Base-by-base conservation (phyloP, 1,284 basidiomycete species). In the Trametes polyzona region DNA sequence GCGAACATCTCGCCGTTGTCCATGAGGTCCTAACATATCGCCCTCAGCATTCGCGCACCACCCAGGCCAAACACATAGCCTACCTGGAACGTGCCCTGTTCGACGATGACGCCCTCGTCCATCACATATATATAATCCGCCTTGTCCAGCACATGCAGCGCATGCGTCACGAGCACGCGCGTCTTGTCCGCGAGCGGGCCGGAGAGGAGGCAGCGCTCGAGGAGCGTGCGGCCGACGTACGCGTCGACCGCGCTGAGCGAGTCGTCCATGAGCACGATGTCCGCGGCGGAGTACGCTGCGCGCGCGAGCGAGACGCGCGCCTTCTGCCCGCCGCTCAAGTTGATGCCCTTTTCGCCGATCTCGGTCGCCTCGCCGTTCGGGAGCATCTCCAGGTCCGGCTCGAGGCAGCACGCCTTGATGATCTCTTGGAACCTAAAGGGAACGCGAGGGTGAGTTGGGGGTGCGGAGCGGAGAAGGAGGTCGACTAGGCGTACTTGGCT, bases 331-430 rank as follows among this genome's bases (percentile, higher is more conserved):
- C 83, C 81, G 57, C 81, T 86, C 50, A 88, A 70, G 67, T 83
- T 91, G 52, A 90, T 84, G 5, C 93, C 93, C 63, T 89, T 86
- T 73, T 95, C 93, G 24, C 93, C 93, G 27, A 96, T 91, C 71
- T 95, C 90, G 0, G 91, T 93, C 49, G 78, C 67, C 62, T 88
- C 87, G 3, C 86, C 84, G 49, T 87, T 71, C 1, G 86, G 83
- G 16, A 92, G 73, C 66, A 89, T 79, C 40, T 81, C 79, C 2
- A 92, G 73, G 68, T 92, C 90, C 47, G 82, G 84, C 58, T 83
- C 79, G 37, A 92, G 72, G 43, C 77, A 78, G 66, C 88, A 92
- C 0, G 89, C 83, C 19, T 78, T 65, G 47, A 90, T 72, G 53
- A 87, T 77, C 32, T 80, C 76, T 5, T 76, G 69, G 68, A 86